Base-by-base conservation (phyloP, 2,329 filamentous ascomycete species). In the Cordyceps sp. region DNA sequence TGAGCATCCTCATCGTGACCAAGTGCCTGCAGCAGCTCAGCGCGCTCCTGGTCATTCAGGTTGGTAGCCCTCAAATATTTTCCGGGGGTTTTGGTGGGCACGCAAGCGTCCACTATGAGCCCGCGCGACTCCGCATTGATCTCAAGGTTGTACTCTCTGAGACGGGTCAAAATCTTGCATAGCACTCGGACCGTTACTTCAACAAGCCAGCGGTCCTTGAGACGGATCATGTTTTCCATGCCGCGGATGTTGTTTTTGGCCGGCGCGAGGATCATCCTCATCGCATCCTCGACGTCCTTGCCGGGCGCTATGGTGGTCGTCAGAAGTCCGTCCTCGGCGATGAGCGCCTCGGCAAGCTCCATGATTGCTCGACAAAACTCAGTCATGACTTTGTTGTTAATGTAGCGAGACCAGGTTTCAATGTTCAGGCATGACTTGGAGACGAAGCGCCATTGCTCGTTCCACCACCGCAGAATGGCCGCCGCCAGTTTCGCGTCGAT, bases 321-420 rank as follows among this genome's bases (percentile, higher is more conserved):
- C 39, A 98, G 75, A 36, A 94, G 69, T 31, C 75, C 77, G 50
- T 92, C 90, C 43, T 93, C 77, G 26, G 82, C 76, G 47, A 96
- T 81, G 2, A 93, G 66, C 23, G 71, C 68, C 46, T 93, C 82
- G 1, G 88, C 86, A 47, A 93, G 81, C 45, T 96, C 84, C 72
- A 98, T 98, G 12, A 82, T 81, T 48, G 93, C 84, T 41, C 90
- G 77, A 48, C 86, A 94, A 46, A 96, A 94, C 35, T 93, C 77
- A 45, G 85, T 78, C 82, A 98, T 86, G 33, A 72, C 63, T 15
- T 63, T 56, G 48, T 84, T 90, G 31, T 88, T 77, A 36, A 82
- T 73, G 4, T 68, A 68, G 12, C 71, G 61, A 40, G 83, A 84
- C 90, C 90, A 98, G 10, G 61, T 59, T 48, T 93, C 85, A 4